These are phyloP conservation scores for Elsinoe arachidis DNA, from an alignment of 2,329 filamentous ascomycete genomes.

Conservation along the genomic window DNA sequence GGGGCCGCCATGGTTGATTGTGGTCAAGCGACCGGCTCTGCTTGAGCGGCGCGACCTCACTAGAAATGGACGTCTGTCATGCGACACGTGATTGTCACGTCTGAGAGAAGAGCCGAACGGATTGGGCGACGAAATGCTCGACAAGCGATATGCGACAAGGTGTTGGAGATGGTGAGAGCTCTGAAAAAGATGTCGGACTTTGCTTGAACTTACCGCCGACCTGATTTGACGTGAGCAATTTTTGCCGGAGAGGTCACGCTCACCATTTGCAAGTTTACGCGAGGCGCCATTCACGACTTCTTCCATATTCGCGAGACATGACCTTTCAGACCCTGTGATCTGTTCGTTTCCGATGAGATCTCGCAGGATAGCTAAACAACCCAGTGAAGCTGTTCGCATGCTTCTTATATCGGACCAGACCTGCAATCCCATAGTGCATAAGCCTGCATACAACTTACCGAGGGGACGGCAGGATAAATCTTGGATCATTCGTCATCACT, in stretches of 20 bases:
- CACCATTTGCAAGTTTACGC: background rate
- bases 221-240: background rate
- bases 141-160: background rate
- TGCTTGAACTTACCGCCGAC: background rate
- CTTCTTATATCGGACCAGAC: too few species aligned
- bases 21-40: slow-evolving; percentile 2
- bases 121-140: too few species aligned
- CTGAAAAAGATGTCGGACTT: background rate
- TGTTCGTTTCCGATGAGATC: too few species aligned
- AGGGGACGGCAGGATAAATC: background rate
- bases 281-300: background rate
- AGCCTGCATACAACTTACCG: too few species aligned
- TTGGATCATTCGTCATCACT: slow-evolving; percentile 3
- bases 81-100: background rate
- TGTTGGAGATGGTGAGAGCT: background rate
- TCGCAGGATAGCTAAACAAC: too few species aligned
- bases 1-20: slow-evolving; percentile 13
- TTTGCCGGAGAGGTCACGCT: background rate
- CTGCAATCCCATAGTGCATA: too few species aligned
- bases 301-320: too few species aligned
- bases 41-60: background rate
- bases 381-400: too few species aligned
- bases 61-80: background rate
- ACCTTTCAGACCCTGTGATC: too few species aligned
- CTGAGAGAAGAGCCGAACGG: too few species aligned